Percentiles rank a stretch among this genome's conserved stretches.
phyloP scores from a whole-genome alignment of 306 rosid genomes.

The Castanea mollissima region DNA sequence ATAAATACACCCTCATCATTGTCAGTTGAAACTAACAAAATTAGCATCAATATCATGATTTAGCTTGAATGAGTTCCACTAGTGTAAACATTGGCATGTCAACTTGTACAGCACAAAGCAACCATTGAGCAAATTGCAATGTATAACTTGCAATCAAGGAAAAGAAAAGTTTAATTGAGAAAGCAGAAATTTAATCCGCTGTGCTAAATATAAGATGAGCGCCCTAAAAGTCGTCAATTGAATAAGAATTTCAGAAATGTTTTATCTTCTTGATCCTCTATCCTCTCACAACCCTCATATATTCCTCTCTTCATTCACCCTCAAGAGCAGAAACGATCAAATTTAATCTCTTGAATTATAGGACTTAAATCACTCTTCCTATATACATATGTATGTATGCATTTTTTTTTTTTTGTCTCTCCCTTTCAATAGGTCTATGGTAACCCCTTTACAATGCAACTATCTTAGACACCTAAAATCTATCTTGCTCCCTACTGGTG shows the following conservation, averaged over 20 bases:
- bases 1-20: background rate
- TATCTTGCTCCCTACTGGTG: background rate
- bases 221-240: background rate
- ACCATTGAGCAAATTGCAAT: no score
- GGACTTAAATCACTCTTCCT: background rate
- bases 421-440: background rate
- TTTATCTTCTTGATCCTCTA: background rate
- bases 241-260: no score
- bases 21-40: background rate
- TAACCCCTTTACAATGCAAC: background rate
- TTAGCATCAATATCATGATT: background rate
- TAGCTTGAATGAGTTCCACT: background rate
- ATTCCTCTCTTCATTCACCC: no score
- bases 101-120: no score
- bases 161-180: no score
- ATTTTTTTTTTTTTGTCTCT: background rate
- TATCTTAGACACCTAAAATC: background rate
- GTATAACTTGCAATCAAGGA: no score
- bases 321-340: background rate
- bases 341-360: background rate
- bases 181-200: background rate
- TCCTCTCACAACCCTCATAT: background rate
- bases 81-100: no score
- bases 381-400: no score
- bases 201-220: background rate